A percentile compares a stretch with the other conserved stretches of the same genome.
phyloP scores from a whole-genome alignment of 768 basidiomycete species.

The Kwoniella sp. region DNA sequence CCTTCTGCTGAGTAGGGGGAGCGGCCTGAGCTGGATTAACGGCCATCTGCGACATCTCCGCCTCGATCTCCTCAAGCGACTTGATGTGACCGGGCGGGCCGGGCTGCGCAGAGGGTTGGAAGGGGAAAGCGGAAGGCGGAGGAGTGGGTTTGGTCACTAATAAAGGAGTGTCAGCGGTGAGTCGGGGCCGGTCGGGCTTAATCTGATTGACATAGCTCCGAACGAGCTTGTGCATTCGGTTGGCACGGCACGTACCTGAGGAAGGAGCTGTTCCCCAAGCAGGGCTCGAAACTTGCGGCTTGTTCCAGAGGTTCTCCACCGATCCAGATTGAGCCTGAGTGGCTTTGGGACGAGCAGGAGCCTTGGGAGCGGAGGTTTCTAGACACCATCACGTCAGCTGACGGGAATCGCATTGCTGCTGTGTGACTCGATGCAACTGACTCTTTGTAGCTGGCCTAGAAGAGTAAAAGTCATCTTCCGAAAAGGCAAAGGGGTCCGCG shows the following conservation, averaged over 20 bases:
- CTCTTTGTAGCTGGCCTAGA: slow-evolving; percentile 28
- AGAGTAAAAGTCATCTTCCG: slow-evolving; percentile 55
- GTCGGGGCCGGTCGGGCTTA: too few species aligned
- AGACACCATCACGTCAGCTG: slow-evolving; percentile 9
- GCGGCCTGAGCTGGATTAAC: slow-evolving; percentile 13
- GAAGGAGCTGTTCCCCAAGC: slow-evolving; percentile 42
- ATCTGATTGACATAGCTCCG: not conserved
- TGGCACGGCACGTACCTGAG: slow-evolving; percentile 8
- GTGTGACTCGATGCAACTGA: not conserved
- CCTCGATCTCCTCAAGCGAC: slow-evolving; percentile 57
- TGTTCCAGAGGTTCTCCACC: slow-evolving; percentile 30
- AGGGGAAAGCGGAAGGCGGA: slow-evolving; percentile 16
- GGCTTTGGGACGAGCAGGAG: slow-evolving; percentile 22
- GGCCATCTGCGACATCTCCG: slow-evolving; percentile 48
- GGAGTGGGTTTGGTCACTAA: slow-evolving; percentile 26
- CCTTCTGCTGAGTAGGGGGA: slow-evolving; percentile 27
- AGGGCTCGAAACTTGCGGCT: slow-evolving; percentile 31
- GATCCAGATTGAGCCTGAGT: slow-evolving; percentile 16
- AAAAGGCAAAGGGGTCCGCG: slow-evolving; percentile 51
- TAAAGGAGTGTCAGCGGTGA: slow-evolving; percentile 1
- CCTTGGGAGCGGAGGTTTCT: slow-evolving; percentile 30
- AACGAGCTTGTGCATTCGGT: too few species aligned
- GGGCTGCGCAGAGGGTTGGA: slow-evolving; percentile 17
- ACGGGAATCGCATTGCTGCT: not conserved
- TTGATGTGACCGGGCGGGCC: slow-evolving; percentile 44